Evolutionary conservation across 2,329 filamentous ascomycete species (phyloP).

Genomic region (Alternaria gansuensis): DNA sequence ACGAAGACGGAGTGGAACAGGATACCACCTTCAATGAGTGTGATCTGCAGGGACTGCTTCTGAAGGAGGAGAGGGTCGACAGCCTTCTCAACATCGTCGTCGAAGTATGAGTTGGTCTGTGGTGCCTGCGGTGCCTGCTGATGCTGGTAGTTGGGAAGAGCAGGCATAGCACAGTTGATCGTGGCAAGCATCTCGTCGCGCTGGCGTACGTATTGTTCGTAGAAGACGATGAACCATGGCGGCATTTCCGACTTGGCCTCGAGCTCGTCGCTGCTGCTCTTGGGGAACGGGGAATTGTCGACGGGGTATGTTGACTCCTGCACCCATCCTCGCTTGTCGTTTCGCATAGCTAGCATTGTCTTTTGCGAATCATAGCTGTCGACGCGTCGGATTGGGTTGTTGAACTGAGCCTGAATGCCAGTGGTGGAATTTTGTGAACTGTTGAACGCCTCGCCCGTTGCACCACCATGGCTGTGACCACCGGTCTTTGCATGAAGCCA

Average conservation of each 20-base stretch:
- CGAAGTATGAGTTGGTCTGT: slow-evolving; percentile 48
- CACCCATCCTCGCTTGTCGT: slow-evolving; percentile 49
- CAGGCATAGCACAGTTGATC: slow-evolving; percentile 55
- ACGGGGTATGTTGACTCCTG: slow-evolving; percentile 40
- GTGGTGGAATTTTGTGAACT: slow-evolving; percentile 26
- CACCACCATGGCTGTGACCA: slow-evolving; percentile 67
- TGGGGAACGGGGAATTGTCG: slow-evolving; percentile 44
- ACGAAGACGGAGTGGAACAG: slow-evolving; percentile 72
- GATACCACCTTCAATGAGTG: slow-evolving; percentile 66
- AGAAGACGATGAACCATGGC: slow-evolving; percentile 69
- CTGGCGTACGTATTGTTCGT: slow-evolving; percentile 69
- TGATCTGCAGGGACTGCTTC: slow-evolving; percentile 53
- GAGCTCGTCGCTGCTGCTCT: slow-evolving; percentile 39
- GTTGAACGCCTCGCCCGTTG: slow-evolving; percentile 56
- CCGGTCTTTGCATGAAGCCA: slow-evolving; percentile 68
- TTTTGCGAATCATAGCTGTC: slow-evolving; percentile 50
- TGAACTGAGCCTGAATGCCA: slow-evolving; percentile 45
- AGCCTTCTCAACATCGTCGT: slow-evolving; percentile 48
- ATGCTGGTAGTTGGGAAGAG: slow-evolving; percentile 46
- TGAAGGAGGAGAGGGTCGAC: slow-evolving; percentile 52
- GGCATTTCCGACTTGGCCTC: slow-evolving; percentile 61
- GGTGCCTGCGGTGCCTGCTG: slow-evolving; percentile 33
- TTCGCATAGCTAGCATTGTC: slow-evolving; percentile 46
- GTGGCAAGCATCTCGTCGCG: slow-evolving; percentile 67
- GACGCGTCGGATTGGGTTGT: slow-evolving; percentile 40